A percentile compares a stretch with the other conserved stretches of the same genome.
Evolutionary conservation across 2,329 filamentous ascomycete species (phyloP).

Genomic region (Bipolaris oryzae): DNA sequence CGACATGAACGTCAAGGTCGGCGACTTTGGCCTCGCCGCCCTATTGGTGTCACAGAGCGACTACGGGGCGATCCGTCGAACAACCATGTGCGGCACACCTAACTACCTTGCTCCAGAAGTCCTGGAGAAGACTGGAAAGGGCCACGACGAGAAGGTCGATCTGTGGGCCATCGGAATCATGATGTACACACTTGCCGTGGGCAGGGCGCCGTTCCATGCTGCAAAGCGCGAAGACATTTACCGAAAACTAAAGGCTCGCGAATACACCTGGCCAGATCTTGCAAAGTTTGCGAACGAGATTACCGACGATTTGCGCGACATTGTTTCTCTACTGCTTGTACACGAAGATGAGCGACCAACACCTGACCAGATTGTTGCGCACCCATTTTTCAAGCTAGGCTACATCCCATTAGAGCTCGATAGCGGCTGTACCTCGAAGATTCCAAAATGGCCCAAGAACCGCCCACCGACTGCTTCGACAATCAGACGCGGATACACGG

Average conservation of each 20-base stretch:
- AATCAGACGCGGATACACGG: slow-evolving; percentile 55
- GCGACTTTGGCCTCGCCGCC: slow-evolving; percentile 94
- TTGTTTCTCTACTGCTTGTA: slow-evolving; percentile 77
- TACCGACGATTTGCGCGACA: slow-evolving; percentile 75
- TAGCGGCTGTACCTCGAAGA: slow-evolving; percentile 51
- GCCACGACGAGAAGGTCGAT: slow-evolving; percentile 97
- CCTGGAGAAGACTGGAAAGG: slow-evolving; percentile 88
- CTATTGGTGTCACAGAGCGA: slow-evolving; percentile 90
- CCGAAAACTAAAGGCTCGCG: slow-evolving; percentile 68
- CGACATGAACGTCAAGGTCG: slow-evolving; percentile 97
- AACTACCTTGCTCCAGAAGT: slow-evolving; percentile 99
- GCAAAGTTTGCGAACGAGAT: slow-evolving; percentile 72
- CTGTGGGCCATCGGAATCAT: slow-evolving; percentile 99
- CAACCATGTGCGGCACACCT: slow-evolving; percentile 93
- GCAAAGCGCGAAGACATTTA: slow-evolving; percentile 87
- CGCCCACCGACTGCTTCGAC: slow-evolving; percentile 52
- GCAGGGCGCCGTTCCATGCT: slow-evolving; percentile 95
- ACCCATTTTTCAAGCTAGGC: slow-evolving; percentile 78
- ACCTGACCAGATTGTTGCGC: slow-evolving; percentile 78
- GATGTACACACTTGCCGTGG: slow-evolving; percentile 96
- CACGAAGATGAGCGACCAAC: slow-evolving; percentile 76
- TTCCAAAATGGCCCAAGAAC: slow-evolving; percentile 56
- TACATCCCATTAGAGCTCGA: slow-evolving; percentile 68
- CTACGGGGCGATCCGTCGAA: slow-evolving; percentile 78
- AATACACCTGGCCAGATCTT: slow-evolving; percentile 78